Evolutionary conservation across 2,329 filamentous ascomycete species (phyloP), one percentile per base, ranked within the genome.

Genomic region (Trichophyton mentagrophytes): DNA sequence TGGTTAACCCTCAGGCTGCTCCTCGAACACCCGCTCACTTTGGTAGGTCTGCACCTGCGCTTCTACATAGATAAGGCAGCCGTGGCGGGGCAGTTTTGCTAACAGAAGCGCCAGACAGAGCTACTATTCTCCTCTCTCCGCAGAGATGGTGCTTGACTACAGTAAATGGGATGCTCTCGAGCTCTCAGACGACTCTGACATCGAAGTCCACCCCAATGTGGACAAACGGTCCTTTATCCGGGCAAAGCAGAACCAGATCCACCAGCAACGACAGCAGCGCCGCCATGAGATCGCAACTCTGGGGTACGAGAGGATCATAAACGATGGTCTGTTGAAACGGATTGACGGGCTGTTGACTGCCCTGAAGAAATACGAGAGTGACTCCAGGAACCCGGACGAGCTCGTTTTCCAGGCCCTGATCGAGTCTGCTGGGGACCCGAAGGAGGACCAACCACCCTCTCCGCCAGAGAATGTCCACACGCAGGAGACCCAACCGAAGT

Each of bases 221-320:
- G 93, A 99, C 78, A 99, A 99, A 76, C 85, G 87, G 58, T 97
- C 92, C 63, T 99, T 99, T 76, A 99, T 99, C 73, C 89, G 92
- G 66, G 95, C 93, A 66, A 99, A 99, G 77, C 93, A 97, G 78
- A 87, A 86, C 68, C 91, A 99, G 77, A 99, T 99, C 69, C 93
- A 99, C 74, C 85, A 91, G 70, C 87, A 96, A 72, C 87, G 93
- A 60, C 80, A 85, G 66, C 87, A 95, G 69, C 87, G 93, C 61
- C 89, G 88, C 72, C 85, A 88, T 68, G 87, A 95, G 70, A 97
- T 99, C 72, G 86, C 88, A 68, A 93, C 90, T 5, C 81, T 93
- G 67, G 92, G 92, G 76, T 97, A 96, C 75, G 93, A 79, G 76
- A 86, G 88, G 64, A 83, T 89, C 69, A 86, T 99, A 78, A 97